Evolutionary conservation across 2,329 filamentous ascomycete species (phyloP), one percentile per base, ranked within the genome.

Genomic region (Fragosphaeria purpurea): DNA sequence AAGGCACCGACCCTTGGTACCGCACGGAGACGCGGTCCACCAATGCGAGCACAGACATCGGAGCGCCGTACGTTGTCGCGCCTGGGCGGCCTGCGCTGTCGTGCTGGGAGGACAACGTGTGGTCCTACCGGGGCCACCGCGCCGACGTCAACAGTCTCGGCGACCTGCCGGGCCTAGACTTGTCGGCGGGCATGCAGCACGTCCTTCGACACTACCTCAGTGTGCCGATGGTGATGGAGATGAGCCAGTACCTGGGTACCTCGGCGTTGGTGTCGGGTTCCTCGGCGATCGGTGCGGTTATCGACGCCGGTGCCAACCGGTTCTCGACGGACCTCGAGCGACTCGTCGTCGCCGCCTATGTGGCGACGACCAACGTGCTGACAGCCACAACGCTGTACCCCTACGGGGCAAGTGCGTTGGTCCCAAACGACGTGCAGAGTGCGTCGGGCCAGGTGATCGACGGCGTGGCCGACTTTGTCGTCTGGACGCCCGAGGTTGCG

Each of bases 51-150:
- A 7, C 11, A 37, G 12, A 8, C 9, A 43, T 37, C 7, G 35
- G 35, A 11, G 47, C 47, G 12, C 48, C 34, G 9, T 57, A 59
- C 40, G 13, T 43, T 5, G 59, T 61, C 9, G 11, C 37, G 10
- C n/a, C 46, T 6, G 41, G 40, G 13, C 53, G 56, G 33, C 59
- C 60, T 7, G 55, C 50, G 4, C 54, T 60, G 7, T 57, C 56
- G 9, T 60, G 58, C 44, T 60, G 58, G 60, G 52, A 62, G 47
- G 55, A 56, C 34, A 53, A 57, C 44, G 52, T 60, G 12, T 62
- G 60, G 60, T 56, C 55, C 2, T 61, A 59, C 42, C 2, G 47
- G 13, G 55, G 50, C 13, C 41, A 51, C 5, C 57, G 46, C 40
- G 56, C 50, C 35, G 55, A 53, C 13, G 50, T 59, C 42, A 47